phyloP scores from a whole-genome alignment of 2,329 filamentous ascomycete genomes.

The Pseudonectria foliicola region DNA sequence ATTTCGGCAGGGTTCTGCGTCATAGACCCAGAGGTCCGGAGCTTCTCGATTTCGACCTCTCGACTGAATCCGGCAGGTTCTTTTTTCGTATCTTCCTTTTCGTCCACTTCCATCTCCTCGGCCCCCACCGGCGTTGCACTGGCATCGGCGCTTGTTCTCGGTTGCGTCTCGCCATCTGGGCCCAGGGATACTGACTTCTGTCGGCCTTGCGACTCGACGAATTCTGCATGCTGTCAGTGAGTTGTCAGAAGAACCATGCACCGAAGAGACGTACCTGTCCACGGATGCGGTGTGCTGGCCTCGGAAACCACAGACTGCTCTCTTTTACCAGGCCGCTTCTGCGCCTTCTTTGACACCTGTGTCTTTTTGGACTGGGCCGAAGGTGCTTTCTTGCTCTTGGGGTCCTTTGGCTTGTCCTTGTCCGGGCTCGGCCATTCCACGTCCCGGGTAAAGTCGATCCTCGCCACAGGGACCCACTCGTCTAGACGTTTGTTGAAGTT shows the following conservation, averaged over 20 bases:
- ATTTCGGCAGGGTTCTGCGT: slow-evolving; percentile 98
- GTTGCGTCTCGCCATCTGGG: slow-evolving; percentile 38
- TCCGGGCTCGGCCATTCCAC: slow-evolving; percentile 96
- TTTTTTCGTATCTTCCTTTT: slow-evolving; percentile 38
- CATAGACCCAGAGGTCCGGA: slow-evolving; percentile 93
- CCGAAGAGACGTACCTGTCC: slow-evolving; percentile 29
- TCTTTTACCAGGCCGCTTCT: slow-evolving; percentile 48
- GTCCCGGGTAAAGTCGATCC: slow-evolving; percentile 81
- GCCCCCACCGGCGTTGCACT: slow-evolving; percentile 37
- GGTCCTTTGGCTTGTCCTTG: slow-evolving; percentile 69
- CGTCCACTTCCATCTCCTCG: slow-evolving; percentile 51
- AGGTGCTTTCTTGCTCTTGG: slow-evolving; percentile 64
- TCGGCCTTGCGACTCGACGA: slow-evolving; percentile 40
- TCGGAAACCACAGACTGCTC: slow-evolving; percentile 50
- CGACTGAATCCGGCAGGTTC: slow-evolving; percentile 58
- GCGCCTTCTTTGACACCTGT: slow-evolving; percentile 50
- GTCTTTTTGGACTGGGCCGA: slow-evolving; percentile 51
- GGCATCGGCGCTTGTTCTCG: slow-evolving; percentile 35
- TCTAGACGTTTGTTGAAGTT: slow-evolving; percentile 85
- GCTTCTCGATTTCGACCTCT: slow-evolving; percentile 92
- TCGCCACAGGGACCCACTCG: slow-evolving; percentile 80
- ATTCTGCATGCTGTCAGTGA: slow-evolving; percentile 27
- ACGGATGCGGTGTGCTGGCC: slow-evolving; percentile 46
- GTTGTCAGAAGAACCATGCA: slow-evolving; percentile 1
- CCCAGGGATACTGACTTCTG: slow-evolving; percentile 37